Base-by-base conservation (phyloP, 176 grass and related monocot genomes). In the Triticum timopheevii region DNA sequence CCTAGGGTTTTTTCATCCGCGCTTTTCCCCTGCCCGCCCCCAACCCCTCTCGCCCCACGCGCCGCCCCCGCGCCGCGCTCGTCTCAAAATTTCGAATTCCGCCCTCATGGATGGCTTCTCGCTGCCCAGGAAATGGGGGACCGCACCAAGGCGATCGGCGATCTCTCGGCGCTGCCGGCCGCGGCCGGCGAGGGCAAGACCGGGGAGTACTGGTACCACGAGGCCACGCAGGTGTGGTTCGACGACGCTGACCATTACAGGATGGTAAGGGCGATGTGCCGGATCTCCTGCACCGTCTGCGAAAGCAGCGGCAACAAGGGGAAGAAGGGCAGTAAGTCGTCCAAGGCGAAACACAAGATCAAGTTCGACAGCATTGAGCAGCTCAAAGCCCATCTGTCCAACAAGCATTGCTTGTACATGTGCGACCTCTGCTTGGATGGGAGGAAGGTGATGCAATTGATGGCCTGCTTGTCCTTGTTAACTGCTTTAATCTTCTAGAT, bases 381-480 rank as follows among this genome's bases (percentile, higher is more conserved):
- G 72, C 80, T 95, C 36, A 95, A 95, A 84, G 90, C 69, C 0
- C 93, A 95, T 90, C 76, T 95, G 30, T 90, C 82, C 61, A 38
- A 87, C 82, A 88, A 92, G 45, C 93, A 95, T 88, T 75, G 74
- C 17, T 79, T 95, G 86, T 78, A 88, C 61, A 95, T 92, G 90
- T 95, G 93, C 33, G 88, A 85, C 69, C 90, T 95, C 68, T 95
- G 93, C 84, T 76, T 95, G 49, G 90, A 95, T 81, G 93, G 90
- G 69, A 88, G 93, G 77, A 95, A 95, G 93, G 93, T 95, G n/a
- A 87, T 69, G 65, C 45, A 52, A 4, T 19, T 69, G 34, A 62
- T 69, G 66, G 22, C 45, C 58, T 82, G 34, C 10, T 63, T 84
- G 33, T 13, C 22, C 23, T 25, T 83, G 35, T 72, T 62, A 44